Percentiles rank a stretch among this genome's conserved stretches.
phyloP scores from a whole-genome alignment of 2,329 filamentous ascomycete species.

The Trichoderma atrobrunneum region DNA sequence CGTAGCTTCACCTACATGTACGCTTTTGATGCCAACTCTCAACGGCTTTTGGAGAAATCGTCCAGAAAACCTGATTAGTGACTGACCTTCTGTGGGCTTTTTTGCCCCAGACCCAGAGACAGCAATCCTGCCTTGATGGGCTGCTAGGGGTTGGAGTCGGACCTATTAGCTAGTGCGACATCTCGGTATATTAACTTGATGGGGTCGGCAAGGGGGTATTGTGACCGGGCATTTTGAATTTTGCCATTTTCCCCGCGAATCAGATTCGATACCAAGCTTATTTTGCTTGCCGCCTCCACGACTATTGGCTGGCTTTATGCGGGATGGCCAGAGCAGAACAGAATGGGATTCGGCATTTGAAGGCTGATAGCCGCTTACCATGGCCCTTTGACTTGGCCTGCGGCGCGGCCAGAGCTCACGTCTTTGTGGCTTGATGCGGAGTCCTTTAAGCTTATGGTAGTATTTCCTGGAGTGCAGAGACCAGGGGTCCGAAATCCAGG shows the following conservation, averaged over 20 bases:
- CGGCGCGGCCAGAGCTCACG: neutral
- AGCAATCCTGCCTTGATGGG: neutral
- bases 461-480: conserved; percentile 13
- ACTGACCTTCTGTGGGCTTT: neutral
- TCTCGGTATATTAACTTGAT: conserved; percentile 16
- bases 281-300: neutral
- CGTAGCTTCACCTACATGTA: neutral
- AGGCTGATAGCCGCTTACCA: neutral
- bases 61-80: neutral
- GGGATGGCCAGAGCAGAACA: neutral
- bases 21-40: neutral
- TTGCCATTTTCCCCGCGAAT: conserved; percentile 11
- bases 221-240: neutral
- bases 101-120: neutral
- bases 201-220: neutral
- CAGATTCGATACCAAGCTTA: conserved; percentile 3
- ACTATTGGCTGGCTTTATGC: neutral
- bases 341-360: neutral
- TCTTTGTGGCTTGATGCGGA: conserved; percentile 1
- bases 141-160: conserved; percentile 10
- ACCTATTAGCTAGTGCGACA: conserved; percentile 18
- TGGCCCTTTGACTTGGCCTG: neutral
- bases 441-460: conserved; percentile 6
- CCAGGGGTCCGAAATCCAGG: neutral
- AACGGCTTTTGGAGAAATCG: neutral